phyloP scores from a whole-genome alignment of 2,329 filamentous ascomycete genomes.

The Colletotrichum paranaense region DNA sequence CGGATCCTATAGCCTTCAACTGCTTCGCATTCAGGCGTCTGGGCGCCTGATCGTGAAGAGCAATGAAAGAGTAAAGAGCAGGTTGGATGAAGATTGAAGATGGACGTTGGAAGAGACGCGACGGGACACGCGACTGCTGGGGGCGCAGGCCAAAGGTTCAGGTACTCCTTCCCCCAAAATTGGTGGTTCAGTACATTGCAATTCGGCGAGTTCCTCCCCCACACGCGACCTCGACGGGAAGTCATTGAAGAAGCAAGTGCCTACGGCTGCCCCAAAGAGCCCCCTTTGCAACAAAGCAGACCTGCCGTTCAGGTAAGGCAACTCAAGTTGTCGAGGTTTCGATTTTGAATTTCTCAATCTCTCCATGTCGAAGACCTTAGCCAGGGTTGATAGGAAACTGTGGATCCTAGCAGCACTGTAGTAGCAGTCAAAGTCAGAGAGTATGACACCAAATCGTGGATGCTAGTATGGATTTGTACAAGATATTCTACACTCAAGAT shows the following conservation, averaged over 20 bases:
- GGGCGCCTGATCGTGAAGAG: background rate
- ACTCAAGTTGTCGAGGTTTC: too few relatives aligned
- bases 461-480: constrained; percentile 32
- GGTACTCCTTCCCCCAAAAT: background rate
- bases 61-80: background rate
- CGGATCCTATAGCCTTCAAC: background rate
- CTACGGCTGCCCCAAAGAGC: too few relatives aligned
- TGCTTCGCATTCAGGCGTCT: background rate
- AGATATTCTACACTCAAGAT: constrained; percentile 33
- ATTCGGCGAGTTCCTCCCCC: background rate
- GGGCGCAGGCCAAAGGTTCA: background rate
- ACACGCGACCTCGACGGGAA: background rate
- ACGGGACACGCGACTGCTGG: constrained; percentile 26
- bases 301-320: too few relatives aligned
- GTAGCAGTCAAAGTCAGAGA: too few relatives aligned
- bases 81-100: background rate
- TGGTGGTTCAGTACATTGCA: background rate
- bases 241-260: background rate
- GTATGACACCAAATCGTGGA: background rate
- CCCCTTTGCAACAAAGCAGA: too few relatives aligned
- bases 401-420: too few relatives aligned
- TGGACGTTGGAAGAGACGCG: background rate
- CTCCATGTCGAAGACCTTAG: too few relatives aligned
- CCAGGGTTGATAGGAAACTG: too few relatives aligned
- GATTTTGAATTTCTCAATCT: too few relatives aligned